Evolutionary conservation across 192 early-diverging fungal species (phyloP), one percentile per base, ranked within the genome.

Genomic region (Coemansia sp.): DNA sequence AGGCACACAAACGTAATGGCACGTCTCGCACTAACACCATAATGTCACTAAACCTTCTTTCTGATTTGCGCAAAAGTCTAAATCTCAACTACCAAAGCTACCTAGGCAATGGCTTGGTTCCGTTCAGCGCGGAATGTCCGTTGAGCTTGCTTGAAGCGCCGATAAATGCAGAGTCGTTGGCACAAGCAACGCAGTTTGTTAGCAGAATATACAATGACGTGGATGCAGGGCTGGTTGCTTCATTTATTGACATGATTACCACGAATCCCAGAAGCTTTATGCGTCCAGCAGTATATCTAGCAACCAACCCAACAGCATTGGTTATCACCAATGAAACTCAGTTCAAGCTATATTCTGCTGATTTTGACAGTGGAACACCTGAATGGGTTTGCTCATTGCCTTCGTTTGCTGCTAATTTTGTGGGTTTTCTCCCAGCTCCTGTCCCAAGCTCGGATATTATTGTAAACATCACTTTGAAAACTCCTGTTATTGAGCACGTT

Each of bases 341-440:
- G 26, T 80, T 80, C 34, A 71, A 71, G 69, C 78, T 75, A 16
- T 81, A 81, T 34, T 45, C 48, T 18, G 70, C 59, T 3, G 70
- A 81, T 30, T 81, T 81, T 70, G 78, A 72, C 34, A 28, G 71
- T 23, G 78, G 78, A 10, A 20, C 55, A 18, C 78, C 78, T 1
- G 72, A 71, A 40, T 81, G 78, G 78, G 73, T 75, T 40, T 75
- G 72, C 66, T 63, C 72, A 1, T 59, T 75, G 13, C 78, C 78
- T 3, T 69, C 69, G 29, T 81, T 81, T 63, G 72, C 65, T 0
- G 78, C 72, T 26, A 75, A 81, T 61, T 75, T 81, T 81, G 66
- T 75, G 0, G 78, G 72, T 13, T 56, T 80, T 21, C 46, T 80
- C 63, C 78, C 78, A 7, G 65, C 68, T 56, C 78, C 77, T 20